Evolutionary conservation across 305 asterid species (phyloP).

Genomic region (Solanum hybrid): DNA sequence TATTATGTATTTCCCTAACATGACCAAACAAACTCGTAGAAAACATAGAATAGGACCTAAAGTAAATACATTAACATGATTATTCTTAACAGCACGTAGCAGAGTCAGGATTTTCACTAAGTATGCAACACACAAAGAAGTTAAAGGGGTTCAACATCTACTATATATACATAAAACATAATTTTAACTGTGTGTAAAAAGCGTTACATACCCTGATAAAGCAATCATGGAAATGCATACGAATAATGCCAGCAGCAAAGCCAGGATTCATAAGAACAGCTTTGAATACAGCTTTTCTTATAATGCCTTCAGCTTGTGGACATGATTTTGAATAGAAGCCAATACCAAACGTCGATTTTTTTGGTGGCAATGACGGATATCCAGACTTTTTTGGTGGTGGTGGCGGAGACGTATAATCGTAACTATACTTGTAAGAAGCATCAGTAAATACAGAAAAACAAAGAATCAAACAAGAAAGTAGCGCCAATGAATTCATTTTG

Average conservation of each 20-base stretch:
- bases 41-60: background rate
- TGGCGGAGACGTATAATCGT: background rate
- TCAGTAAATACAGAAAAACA: slow-evolving; percentile 1
- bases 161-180: background rate
- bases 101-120: background rate
- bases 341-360: slow-evolving; percentile 7
- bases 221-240: slow-evolving; percentile 48
- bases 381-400: background rate
- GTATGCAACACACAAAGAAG: background rate
- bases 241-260: slow-evolving; percentile 31
- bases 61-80: background rate
- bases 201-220: slow-evolving; percentile 24
- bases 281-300: slow-evolving; percentile 21
- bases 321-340: slow-evolving; percentile 25
- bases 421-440: background rate
- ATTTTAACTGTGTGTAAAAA: background rate
- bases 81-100: no score
- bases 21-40: background rate
- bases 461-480: slow-evolving; percentile 6
- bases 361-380: background rate
- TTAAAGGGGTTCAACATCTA: no score
- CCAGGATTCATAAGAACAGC: slow-evolving; percentile 24
- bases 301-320: slow-evolving; percentile 29
- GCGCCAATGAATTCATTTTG: slow-evolving; percentile 4
- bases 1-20: background rate